Conservation (phyloP, 495 filamentous ascomycete species). For the Sordaria brevicollis region DNA sequence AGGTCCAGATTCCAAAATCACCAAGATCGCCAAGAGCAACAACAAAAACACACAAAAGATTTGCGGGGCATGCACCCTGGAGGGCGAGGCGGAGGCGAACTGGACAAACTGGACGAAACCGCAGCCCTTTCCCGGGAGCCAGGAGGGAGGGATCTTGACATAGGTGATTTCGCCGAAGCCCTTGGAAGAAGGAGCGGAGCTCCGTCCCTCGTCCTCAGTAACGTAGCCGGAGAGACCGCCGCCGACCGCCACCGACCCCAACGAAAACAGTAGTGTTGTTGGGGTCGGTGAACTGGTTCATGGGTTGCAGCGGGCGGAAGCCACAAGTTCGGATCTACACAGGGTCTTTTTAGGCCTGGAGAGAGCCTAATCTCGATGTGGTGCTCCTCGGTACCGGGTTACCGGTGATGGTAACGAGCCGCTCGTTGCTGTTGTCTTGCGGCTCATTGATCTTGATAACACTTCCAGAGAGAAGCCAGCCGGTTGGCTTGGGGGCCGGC, state of each 20-base stretch:
- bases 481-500: too few relatives aligned
- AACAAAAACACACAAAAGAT: too few relatives aligned
- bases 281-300: slow-evolving; percentile 99
- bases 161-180: slow-evolving; percentile 99
- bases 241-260: too few relatives aligned
- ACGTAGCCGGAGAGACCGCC: slow-evolving; percentile 96
- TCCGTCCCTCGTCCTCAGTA: slow-evolving; percentile 98
- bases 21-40: too few relatives aligned
- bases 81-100: too few relatives aligned
- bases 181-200: slow-evolving; percentile 97
- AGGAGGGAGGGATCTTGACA: slow-evolving; percentile 97
- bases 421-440: slow-evolving; percentile 96
- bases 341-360: too few relatives aligned
- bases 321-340: too few relatives aligned
- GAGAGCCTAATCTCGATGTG: too few relatives aligned
- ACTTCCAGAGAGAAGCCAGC: slow-evolving; percentile 93
- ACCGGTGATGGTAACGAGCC: slow-evolving; percentile 92
- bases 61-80: too few relatives aligned
- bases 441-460: slow-evolving; percentile 99
- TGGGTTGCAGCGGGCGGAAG: slow-evolving; percentile 58
- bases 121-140: slow-evolving; percentile 98
- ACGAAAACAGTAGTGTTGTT: slow-evolving; percentile 99
- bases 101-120: slow-evolving; percentile 99
- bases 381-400: too few relatives aligned
- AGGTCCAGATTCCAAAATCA: neutral